phyloP scores from a whole-genome alignment of 148 eudicot species.

The Rheum nobile region DNA sequence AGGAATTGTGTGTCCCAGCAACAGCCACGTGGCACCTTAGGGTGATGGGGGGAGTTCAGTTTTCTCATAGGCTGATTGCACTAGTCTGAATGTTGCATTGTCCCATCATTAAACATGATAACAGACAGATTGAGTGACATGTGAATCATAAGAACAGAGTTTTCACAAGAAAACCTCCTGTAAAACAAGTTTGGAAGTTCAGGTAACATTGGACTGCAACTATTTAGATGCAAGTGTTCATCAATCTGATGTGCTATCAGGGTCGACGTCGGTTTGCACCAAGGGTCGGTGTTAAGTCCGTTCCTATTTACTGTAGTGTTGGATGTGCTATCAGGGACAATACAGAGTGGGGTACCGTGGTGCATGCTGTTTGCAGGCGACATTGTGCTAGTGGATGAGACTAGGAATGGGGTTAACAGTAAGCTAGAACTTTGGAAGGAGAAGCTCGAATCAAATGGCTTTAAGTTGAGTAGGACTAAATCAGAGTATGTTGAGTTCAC shows the following conservation, averaged over 20 bases:
- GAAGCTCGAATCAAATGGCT: no score
- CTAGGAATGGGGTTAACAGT: no score
- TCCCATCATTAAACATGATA: background rate
- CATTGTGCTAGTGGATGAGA: no score
- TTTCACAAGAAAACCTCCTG: background rate
- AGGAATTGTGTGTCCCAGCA: background rate
- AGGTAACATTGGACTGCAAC: background rate
- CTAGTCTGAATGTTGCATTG: background rate
- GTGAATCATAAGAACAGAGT: background rate
- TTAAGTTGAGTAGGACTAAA: no score
- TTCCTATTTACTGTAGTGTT: no score
- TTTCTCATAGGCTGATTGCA: background rate
- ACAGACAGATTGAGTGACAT: background rate
- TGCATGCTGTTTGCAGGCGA: no score
- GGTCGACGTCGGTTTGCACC: no score
- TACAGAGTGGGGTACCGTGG: no score
- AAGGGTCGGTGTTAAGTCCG: no score
- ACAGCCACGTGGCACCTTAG: background rate
- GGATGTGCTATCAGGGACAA: no score
- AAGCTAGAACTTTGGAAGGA: no score
- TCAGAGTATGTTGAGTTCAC: no score
- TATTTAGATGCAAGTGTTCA: background rate
- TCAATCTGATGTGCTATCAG: background rate
- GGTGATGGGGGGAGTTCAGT: background rate
- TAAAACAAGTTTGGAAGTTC: background rate